Conservation (phyloP, 805 yeast species). For the Kodamaea sagamina region DNA sequence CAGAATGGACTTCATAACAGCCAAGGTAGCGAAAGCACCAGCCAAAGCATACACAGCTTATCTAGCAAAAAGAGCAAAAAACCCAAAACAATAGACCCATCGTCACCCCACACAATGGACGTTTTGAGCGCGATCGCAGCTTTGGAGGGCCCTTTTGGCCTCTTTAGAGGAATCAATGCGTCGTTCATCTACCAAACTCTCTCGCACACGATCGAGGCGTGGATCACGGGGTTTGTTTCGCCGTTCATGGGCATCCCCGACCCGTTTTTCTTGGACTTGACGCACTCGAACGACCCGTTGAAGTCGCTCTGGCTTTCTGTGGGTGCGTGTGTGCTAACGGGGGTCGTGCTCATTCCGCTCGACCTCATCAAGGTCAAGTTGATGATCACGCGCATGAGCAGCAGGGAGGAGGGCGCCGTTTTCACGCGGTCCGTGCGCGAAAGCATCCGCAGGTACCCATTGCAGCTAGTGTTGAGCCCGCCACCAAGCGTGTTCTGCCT, state of each 20-base stretch:
- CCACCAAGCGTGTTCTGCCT: conserved; percentile 37
- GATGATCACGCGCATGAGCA: conserved; percentile 64
- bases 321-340: conserved; percentile 70
- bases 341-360: conserved; percentile 73
- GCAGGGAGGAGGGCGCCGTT: conserved; percentile 14
- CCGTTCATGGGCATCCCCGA: conserved; percentile 84
- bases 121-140: conserved; percentile 63
- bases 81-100: conserved; percentile 47
- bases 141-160: conserved; percentile 69
- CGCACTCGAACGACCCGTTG: conserved; percentile 77
- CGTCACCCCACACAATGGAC: conserved; percentile 62
- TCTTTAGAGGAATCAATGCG: conserved; percentile 75
- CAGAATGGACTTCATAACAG: too few relatives aligned
- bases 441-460: conserved; percentile 62
- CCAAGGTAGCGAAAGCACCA: too few relatives aligned
- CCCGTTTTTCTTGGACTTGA: conserved; percentile 79
- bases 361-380: conserved; percentile 79
- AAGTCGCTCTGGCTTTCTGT: conserved; percentile 68
- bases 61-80: conserved; percentile 5
- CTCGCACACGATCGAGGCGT: conserved; percentile 77
- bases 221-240: conserved; percentile 87
- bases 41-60: too few relatives aligned
- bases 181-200: conserved; percentile 77
- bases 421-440: conserved; percentile 70
- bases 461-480: conserved; percentile 57